Conservation (phyloP, 805 yeast genomes). For the Candida adriatica region DNA sequence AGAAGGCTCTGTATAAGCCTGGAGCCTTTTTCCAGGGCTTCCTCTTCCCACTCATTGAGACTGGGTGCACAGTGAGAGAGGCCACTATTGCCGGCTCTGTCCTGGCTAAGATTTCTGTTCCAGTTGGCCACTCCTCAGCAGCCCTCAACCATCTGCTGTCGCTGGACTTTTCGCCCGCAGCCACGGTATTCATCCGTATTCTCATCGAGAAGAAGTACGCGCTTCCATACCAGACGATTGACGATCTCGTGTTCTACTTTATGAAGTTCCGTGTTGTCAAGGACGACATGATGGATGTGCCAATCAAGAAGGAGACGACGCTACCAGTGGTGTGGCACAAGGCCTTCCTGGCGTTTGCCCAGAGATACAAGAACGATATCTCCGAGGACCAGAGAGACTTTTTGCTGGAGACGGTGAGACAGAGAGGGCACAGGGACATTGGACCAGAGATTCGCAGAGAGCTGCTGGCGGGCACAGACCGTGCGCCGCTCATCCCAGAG, state of each 20-base stretch:
- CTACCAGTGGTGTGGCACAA: constrained; percentile 98
- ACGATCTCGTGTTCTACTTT: constrained; percentile 88
- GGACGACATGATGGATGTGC: constrained; percentile 32
- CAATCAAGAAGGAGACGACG: constrained; percentile 35
- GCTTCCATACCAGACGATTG: constrained; percentile 92
- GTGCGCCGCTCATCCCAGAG: constrained; percentile 32
- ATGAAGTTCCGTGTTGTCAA: constrained; percentile 74
- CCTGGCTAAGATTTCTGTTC: constrained; percentile 81
- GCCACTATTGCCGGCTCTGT: constrained; percentile 95
- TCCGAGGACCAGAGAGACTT: constrained; percentile 98
- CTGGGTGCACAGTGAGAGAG: constrained; percentile 86
- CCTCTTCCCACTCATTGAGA: constrained; percentile 81
- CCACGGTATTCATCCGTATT: constrained; percentile 83
- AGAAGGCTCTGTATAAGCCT: constrained; percentile 92
- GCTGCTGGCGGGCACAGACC: constrained; percentile 74
- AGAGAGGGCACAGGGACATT: constrained; percentile 79
- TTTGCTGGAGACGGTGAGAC: constrained; percentile 82
- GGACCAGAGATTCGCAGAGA: constrained; percentile 96
- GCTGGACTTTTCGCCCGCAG: constrained; percentile 80
- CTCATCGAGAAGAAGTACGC: constrained; percentile 93
- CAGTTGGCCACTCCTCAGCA: constrained; percentile 93
- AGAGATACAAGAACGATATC: constrained; percentile 92
- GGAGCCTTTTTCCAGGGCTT: constrained; percentile 97
- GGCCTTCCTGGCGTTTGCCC: constrained; percentile 90
- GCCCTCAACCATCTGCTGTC: constrained; percentile 83